Base-by-base conservation (phyloP, 768 basidiomycete genomes). In the Suillus sp. region DNA sequence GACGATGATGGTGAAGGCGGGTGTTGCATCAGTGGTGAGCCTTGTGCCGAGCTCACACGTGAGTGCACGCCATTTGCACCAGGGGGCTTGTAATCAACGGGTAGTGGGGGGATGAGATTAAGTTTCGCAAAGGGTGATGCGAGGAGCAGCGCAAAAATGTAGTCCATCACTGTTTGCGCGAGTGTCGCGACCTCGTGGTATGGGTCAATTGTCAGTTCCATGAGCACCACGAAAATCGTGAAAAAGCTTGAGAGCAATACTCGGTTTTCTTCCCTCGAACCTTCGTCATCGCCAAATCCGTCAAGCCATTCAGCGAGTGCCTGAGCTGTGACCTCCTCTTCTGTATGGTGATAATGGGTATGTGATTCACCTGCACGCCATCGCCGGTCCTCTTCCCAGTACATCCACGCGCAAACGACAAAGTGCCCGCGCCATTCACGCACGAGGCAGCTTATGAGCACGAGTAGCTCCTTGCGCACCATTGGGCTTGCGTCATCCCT, bases 351-450 rank as follows among this genome's bases (percentile, higher is more conserved):
- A 35, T 77, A 68, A 62, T 75, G 70, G 35, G 65, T 53, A 25
- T 65, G 68, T 18, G 74, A 67, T 42, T 68, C 81, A 27, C 56
- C 37, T 70, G 60, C 78, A 67, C 83, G 77, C 85, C 89, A 87
- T 63, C 82, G 84, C 57, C 88, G 78, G 68, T 96, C 92, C 73
- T 96, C 93, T 71, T 97, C 95, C 88, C 93, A 93, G 72, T 97
- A 96, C 10, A 94, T 79, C 96, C 96, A 99, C 1, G 96, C 95
- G 65, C 96, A 97, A 43, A 95, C 87, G 55, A 96, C 93, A 69
- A 99, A 95, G 79, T 93, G 93, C 8, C 96, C 97, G 62, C 95
- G 81, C 93, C 96, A 98, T 74, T 99, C 96, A 74, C 95, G 92
- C 42, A 96, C 95, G 25, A 99, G 80, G 69, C 92, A 94, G 70